Evolutionary conservation across 1,139 yeast genomes (phyloP).

Genomic region (Yamadazyma buinensis): DNA sequence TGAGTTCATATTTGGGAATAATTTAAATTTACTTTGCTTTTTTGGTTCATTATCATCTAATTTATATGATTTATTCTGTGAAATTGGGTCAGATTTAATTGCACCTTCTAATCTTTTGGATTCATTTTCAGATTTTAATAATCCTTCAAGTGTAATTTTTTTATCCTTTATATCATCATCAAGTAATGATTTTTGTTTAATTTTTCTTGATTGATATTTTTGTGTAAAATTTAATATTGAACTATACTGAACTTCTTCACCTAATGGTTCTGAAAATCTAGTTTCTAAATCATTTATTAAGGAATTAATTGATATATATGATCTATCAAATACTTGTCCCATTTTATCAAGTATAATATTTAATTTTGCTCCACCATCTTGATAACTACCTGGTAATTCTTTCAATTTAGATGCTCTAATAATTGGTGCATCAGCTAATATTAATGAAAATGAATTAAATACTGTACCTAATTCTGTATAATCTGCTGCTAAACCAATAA

Average conservation of each 20-base stretch:
- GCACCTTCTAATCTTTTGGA: slow-evolving; percentile 34
- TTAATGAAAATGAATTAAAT: slow-evolving; percentile 70
- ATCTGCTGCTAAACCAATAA: slow-evolving; percentile 62
- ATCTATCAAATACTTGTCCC: slow-evolving; percentile 78
- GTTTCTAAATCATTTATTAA: slow-evolving; percentile 69
- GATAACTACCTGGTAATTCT: slow-evolving; percentile 16
- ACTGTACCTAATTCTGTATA: slow-evolving; percentile 67
- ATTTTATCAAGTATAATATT: slow-evolving; percentile 54
- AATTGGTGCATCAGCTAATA: slow-evolving; percentile 42
- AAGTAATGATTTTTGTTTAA: slow-evolving; percentile 61
- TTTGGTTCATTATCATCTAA: slow-evolving; percentile 16
- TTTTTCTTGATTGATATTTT: slow-evolving; percentile 66
- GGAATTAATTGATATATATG: slow-evolving; percentile 61
- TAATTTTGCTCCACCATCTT: slow-evolving; percentile 29
- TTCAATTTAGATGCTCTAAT: slow-evolving; percentile 17
- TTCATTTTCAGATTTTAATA: slow-evolving; percentile 40
- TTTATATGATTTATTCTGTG: slow-evolving; percentile 29
- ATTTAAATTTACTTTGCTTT: slow-evolving; percentile 8
- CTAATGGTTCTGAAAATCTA: slow-evolving; percentile 76
- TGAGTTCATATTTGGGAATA: slow-evolving; percentile 20
- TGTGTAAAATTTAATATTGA: slow-evolving; percentile 62
- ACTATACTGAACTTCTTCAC: slow-evolving; percentile 78
- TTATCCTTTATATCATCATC: slow-evolving; percentile 51
- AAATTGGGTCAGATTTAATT: slow-evolving; percentile 22
- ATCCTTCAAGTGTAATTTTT: slow-evolving; percentile 37